These are phyloP conservation scores for Chamaecyparis obtusa DNA, from an alignment of 75 land plant genomes.

Conservation along the genomic window DNA sequence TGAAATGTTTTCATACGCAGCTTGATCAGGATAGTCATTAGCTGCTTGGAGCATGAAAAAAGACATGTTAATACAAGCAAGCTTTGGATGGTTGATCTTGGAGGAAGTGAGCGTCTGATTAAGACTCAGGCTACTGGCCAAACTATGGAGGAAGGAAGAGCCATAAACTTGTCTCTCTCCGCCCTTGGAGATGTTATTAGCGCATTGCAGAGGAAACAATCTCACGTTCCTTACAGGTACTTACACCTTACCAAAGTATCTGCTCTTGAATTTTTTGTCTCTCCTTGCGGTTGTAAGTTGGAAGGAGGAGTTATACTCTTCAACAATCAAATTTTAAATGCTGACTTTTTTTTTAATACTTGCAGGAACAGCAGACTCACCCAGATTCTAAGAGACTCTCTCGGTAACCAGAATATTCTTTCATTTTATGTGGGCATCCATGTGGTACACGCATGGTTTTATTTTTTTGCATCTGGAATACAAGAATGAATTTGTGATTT, in stretches of 20 bases:
- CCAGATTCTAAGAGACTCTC: conserved; percentile 57
- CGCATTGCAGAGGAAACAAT: conserved; percentile 57
- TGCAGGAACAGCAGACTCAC: conserved; percentile 74
- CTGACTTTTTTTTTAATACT: background rate
- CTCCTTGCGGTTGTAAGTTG: background rate
- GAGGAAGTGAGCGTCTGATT: conserved; percentile 78
- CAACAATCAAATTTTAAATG: background rate
- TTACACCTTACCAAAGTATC: background rate
- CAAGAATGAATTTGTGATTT: background rate
- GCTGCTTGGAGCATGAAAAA: background rate
- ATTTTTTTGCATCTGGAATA: background rate
- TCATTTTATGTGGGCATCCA: background rate
- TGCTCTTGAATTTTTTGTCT: background rate
- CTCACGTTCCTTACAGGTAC: conserved; percentile 86
- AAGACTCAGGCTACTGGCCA: conserved; percentile 73
- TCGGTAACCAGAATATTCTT: conserved; percentile 31
- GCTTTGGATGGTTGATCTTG: conserved; percentile 84
- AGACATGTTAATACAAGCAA: conserved; percentile 30
- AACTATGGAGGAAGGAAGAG: conserved; percentile 75
- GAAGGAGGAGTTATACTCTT: background rate
- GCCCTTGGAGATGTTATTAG: conserved; percentile 87
- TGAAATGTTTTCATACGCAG: conserved; percentile 27
- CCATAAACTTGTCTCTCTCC: conserved; percentile 82
- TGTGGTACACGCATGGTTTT: background rate
- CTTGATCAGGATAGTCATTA: conserved; percentile 52